Conservation (phyloP, 2,329 filamentous ascomycete species). For the Metarhizium robertsii region DNA sequence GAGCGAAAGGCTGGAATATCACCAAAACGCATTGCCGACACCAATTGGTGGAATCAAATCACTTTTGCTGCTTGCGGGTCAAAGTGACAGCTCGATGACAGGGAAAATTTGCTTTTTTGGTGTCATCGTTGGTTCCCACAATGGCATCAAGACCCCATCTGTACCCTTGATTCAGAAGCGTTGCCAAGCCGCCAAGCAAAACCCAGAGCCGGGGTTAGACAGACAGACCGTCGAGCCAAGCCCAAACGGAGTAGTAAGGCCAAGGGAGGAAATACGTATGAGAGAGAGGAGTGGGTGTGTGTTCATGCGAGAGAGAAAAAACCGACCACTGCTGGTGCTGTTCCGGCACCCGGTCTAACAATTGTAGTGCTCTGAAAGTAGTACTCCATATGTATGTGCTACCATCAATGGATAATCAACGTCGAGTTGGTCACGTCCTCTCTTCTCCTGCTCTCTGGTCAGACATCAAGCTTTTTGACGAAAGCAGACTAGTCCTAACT, state of each 20-base stretch:
- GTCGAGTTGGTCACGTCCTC: background rate
- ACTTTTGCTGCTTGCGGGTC: background rate
- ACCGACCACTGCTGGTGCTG: too few relatives aligned
- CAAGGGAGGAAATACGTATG: too few relatives aligned
- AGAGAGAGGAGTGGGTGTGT: too few relatives aligned
- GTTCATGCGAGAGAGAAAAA: too few relatives aligned
- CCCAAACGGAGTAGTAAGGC: background rate
- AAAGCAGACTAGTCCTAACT: background rate
- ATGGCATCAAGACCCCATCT: background rate
- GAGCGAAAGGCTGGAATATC: background rate
- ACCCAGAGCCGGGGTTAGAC: background rate
- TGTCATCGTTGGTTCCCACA: background rate
- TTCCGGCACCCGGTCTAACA: too few relatives aligned
- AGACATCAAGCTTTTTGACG: background rate
- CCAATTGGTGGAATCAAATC: background rate
- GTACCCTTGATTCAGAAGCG: background rate
- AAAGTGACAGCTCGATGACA: conserved; percentile 17
- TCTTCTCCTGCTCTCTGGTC: conserved; percentile 1
- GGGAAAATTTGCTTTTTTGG: conserved; percentile 10
- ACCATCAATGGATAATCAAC: background rate
- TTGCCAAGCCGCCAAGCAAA: background rate
- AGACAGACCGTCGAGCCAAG: background rate
- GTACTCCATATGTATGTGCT: too few relatives aligned
- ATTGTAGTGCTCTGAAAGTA: too few relatives aligned
- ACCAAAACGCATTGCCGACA: background rate